phyloP scores from a whole-genome alignment of 2,329 filamentous ascomycete genomes.

The Neonectria magnoliae region DNA sequence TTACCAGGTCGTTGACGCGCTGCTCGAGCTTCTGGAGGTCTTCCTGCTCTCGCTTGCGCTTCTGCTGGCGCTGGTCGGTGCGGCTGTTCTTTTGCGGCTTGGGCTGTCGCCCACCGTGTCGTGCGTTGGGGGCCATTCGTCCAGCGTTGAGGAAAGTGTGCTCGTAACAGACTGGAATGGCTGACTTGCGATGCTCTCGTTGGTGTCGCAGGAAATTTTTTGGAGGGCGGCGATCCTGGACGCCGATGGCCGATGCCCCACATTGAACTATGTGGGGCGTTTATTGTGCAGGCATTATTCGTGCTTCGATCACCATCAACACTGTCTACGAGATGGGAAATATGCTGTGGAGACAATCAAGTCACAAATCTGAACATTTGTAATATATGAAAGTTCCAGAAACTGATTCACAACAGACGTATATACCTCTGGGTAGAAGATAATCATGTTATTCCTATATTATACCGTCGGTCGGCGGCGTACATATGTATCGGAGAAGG shows the following conservation, averaged over 20 bases:
- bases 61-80: slow-evolving; percentile 48
- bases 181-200: slow-evolving; percentile 19
- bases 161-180: slow-evolving; percentile 8
- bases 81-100: slow-evolving; percentile 44
- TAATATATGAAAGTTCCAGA: too few relatives aligned
- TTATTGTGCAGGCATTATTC: neutral
- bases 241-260: slow-evolving; percentile 34
- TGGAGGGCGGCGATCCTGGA: slow-evolving; percentile 36
- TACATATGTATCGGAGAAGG: too few relatives aligned
- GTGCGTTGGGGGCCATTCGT: slow-evolving; percentile 40
- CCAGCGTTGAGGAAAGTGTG: slow-evolving; percentile 5
- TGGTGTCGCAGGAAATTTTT: slow-evolving; percentile 42
- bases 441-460: too few relatives aligned
- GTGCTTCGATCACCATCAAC: too few relatives aligned
- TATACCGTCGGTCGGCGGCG: too few relatives aligned
- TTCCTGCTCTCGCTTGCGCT: slow-evolving; percentile 52
- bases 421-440: too few relatives aligned
- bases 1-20: slow-evolving; percentile 48
- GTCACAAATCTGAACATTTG: too few relatives aligned
- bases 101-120: slow-evolving; percentile 35
- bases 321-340: too few relatives aligned
- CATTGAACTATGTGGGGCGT: neutral
- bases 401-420: too few relatives aligned
- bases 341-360: too few relatives aligned
- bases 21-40: slow-evolving; percentile 48